A percentile compares a stretch with the other conserved stretches of the same genome.
Evolutionary conservation across 768 basidiomycete genomes (phyloP).

Genomic region (Mrakia blollopis): DNA sequence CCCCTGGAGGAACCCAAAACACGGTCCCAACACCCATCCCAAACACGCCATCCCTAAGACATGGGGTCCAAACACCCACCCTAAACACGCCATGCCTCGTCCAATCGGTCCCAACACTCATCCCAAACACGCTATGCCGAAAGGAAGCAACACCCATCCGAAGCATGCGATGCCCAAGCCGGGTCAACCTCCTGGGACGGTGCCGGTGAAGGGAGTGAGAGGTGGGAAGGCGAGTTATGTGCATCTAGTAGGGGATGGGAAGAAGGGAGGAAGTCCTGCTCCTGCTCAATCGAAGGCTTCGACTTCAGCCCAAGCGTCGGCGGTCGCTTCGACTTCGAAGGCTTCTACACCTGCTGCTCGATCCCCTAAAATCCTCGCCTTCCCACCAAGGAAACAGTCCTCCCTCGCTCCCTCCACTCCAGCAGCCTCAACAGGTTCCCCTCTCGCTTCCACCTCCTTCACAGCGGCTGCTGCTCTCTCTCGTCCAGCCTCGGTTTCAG

Average conservation of each 20-base stretch:
- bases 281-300: not conserved
- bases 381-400: not conserved
- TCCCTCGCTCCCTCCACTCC: conserved; percentile 1
- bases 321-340: not conserved
- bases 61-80: conserved; percentile 15
- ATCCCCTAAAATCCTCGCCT: conserved; percentile 1
- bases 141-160: not conserved
- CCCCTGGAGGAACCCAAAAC: not conserved
- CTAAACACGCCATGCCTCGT: conserved; percentile 11
- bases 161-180: conserved; percentile 2
- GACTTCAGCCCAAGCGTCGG: not conserved
- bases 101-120: conserved; percentile 7
- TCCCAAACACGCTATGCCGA: not conserved
- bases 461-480: not conserved
- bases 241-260: not conserved
- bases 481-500: not conserved
- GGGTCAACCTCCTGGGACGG: not conserved
- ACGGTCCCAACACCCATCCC: conserved; percentile 4
- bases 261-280: not conserved
- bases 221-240: not conserved
- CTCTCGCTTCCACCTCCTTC: not conserved
- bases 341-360: not conserved
- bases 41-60: not conserved
- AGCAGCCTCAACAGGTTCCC: not conserved
- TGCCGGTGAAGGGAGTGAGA: not conserved